phyloP scores from a whole-genome alignment of 129 eudicot genomes.

The Erigeron canadensis region DNA sequence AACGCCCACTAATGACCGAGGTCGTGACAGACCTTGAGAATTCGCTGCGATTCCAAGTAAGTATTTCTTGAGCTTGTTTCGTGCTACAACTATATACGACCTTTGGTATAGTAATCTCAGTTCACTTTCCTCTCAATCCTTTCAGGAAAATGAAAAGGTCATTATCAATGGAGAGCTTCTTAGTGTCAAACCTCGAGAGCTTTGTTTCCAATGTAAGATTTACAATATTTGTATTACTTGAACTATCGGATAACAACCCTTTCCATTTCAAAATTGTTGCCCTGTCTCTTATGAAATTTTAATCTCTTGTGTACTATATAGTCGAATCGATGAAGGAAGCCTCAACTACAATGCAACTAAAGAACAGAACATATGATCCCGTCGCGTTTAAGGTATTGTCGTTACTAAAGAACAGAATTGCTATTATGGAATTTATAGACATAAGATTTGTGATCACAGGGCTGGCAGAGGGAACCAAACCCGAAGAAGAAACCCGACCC shows the following conservation, averaged over 20 bases:
- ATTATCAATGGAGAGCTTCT: constrained; percentile 53
- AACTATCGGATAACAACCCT: background rate
- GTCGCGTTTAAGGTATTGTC: background rate
- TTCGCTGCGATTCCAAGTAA: background rate
- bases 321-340: background rate
- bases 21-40: background rate
- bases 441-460: too few species aligned
- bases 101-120: background rate
- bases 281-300: background rate
- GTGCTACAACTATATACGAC: background rate
- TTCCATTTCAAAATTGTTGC: constrained; percentile 34
- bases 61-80: background rate
- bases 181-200: constrained; percentile 50
- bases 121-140: too few species aligned
- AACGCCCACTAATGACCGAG: background rate
- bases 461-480: too few species aligned
- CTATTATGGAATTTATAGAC: too few species aligned
- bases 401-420: background rate
- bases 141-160: constrained; percentile 19
- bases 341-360: background rate
- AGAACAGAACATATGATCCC: background rate
- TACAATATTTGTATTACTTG: constrained; percentile 14
- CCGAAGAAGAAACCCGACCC: too few species aligned
- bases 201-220: constrained; percentile 51
- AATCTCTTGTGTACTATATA: constrained; percentile 10